phyloP scores from a whole-genome alignment of 2,329 filamentous ascomycete genomes.

The Leptographium lundbergii region DNA sequence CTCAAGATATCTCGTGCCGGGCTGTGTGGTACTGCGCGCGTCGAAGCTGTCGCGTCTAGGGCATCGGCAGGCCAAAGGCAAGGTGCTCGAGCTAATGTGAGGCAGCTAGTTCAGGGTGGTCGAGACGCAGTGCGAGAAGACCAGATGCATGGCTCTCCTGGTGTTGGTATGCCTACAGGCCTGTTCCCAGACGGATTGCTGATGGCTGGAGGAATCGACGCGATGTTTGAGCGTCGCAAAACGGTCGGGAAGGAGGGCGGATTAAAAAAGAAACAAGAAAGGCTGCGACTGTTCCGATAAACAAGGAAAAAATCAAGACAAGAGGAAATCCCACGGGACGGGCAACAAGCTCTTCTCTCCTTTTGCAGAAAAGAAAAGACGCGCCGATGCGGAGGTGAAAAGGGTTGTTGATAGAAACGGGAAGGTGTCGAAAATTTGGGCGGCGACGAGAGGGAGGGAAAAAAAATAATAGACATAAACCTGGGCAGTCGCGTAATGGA shows the following conservation, averaged over 20 bases:
- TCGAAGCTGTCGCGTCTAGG: neutral
- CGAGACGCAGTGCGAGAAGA: neutral
- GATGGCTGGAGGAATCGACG: neutral
- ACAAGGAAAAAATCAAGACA: neutral
- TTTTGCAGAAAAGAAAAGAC: neutral
- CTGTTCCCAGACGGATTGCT: neutral
- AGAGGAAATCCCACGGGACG: neutral
- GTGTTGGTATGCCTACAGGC: neutral
- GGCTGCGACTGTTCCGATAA: neutral
- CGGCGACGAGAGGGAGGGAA: neutral
- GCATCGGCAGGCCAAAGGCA: neutral
- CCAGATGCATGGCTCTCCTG: neutral
- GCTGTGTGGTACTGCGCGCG: neutral
- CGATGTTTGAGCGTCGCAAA: neutral
- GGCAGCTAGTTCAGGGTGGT: neutral
- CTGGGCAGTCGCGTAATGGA: neutral
- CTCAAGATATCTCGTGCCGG: neutral
- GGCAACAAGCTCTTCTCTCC: neutral
- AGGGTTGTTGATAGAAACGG: neutral
- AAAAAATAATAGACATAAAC: neutral
- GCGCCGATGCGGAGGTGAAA: neutral
- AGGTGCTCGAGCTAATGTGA: neutral
- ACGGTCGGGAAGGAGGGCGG: neutral
- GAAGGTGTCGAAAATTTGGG: constrained; percentile 1
- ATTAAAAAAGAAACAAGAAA: neutral